These are phyloP conservation scores for Rostrohypoxylon terebratum DNA, from an alignment of 495 filamentous ascomycete species.

Conservation along the genomic window DNA sequence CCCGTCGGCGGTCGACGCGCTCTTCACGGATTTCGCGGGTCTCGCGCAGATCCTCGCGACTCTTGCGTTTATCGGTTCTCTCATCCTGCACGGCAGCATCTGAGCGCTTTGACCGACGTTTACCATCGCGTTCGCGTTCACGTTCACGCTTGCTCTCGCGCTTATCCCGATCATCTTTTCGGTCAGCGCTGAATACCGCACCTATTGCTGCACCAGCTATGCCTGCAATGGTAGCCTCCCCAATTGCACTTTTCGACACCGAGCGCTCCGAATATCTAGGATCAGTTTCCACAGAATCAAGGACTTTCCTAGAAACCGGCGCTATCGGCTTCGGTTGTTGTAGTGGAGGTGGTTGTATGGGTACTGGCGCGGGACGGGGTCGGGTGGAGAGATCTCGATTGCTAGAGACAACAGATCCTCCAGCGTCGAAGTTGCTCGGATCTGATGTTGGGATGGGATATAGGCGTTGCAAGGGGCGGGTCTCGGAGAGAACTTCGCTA, in stretches of 20 bases:
- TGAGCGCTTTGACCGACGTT: slow-evolving; percentile 25
- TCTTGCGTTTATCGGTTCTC: slow-evolving; percentile 43
- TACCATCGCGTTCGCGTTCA: slow-evolving; percentile 20
- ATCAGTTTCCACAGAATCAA: slow-evolving; percentile 53
- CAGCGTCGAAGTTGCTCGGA: slow-evolving; percentile 66
- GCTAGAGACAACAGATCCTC: slow-evolving; percentile 61
- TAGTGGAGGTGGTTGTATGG: slow-evolving; percentile 53
- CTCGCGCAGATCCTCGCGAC: slow-evolving; percentile 37
- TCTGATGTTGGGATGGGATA: slow-evolving; percentile 71
- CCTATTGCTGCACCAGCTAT: slow-evolving; percentile 61
- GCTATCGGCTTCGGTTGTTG: slow-evolving; percentile 61
- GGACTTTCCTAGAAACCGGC: slow-evolving; percentile 56
- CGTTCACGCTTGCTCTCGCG: neutral
- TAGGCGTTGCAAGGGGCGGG: slow-evolving; percentile 44
- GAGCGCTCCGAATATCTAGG: slow-evolving; percentile 47
- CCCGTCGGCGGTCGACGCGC: slow-evolving; percentile 56
- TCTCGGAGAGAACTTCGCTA: slow-evolving; percentile 51
- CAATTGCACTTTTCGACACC: slow-evolving; percentile 54
- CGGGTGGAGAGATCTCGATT: slow-evolving; percentile 41
- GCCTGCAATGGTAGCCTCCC: slow-evolving; percentile 61
- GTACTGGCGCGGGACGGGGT: slow-evolving; percentile 51
- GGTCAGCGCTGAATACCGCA: slow-evolving; percentile 52
- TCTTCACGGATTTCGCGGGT: slow-evolving; percentile 46
- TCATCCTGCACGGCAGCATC: slow-evolving; percentile 39
- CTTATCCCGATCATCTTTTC: slow-evolving; percentile 40